Evolutionary conservation across 2,329 filamentous ascomycete genomes (phyloP).

Genomic region (Cercospora sp.): DNA sequence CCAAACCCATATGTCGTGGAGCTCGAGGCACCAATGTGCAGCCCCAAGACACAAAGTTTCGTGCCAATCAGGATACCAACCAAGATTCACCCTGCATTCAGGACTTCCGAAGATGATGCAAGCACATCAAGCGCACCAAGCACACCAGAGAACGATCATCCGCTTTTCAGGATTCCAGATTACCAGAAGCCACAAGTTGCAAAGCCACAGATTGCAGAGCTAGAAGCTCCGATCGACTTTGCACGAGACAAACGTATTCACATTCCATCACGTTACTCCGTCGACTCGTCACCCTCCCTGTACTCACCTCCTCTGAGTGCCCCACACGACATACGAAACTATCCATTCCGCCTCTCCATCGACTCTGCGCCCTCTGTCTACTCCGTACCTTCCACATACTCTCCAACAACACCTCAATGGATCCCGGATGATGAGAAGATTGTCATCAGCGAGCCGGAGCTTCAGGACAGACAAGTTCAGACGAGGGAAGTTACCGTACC

Average conservation of each 20-base stretch:
- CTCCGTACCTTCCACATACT: not conserved
- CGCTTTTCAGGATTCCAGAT: not conserved
- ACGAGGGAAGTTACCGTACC: not conserved
- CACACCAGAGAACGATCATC: not conserved
- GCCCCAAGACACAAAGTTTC: not conserved
- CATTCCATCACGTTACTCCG: not conserved
- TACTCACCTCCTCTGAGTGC: not conserved
- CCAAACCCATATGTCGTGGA: not conserved
- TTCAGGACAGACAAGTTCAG: not conserved
- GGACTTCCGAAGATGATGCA: not conserved
- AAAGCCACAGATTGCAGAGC: not conserved
- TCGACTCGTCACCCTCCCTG: not conserved
- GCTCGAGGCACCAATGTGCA: conserved; percentile 1
- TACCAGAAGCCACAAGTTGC: not conserved
- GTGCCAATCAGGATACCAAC: not conserved
- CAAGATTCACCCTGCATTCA: conserved; percentile 1
- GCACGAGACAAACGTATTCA: not conserved
- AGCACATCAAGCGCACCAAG: not conserved
- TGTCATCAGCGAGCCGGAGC: not conserved
- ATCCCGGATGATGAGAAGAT: conserved; percentile 1
- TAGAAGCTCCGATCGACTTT: not conserved
- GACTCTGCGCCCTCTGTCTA: not conserved
- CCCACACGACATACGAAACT: not conserved
- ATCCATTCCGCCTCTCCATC: not conserved
- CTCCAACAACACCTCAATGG: conserved; percentile 1